These are phyloP conservation scores for Sclerotinia borealis DNA, from an alignment of 2,329 filamentous ascomycete genomes.

Conservation along the genomic window DNA sequence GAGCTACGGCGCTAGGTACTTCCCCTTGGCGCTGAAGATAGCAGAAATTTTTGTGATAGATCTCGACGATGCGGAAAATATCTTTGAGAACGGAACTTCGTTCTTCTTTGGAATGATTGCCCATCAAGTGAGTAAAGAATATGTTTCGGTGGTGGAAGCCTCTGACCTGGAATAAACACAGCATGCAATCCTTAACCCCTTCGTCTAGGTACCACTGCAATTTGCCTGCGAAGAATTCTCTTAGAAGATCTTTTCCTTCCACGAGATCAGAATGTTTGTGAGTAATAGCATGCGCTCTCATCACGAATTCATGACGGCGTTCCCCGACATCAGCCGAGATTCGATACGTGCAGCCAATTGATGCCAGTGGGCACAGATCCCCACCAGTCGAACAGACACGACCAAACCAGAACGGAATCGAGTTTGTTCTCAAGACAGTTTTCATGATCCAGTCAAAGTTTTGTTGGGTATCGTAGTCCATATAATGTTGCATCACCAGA, in stretches of 20 bases:
- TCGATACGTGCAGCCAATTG: background rate
- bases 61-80: rapidly evolving
- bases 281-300: background rate
- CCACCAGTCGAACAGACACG: background rate
- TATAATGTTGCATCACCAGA: background rate
- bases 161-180: background rate
- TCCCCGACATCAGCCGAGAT: background rate
- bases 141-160: background rate
- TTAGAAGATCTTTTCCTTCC: rapidly evolving
- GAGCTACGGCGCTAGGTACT: background rate
- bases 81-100: background rate
- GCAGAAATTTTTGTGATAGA: background rate
- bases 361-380: background rate
- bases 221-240: rapidly evolving
- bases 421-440: rapidly evolving
- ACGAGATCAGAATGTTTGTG: background rate
- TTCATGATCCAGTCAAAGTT: background rate
- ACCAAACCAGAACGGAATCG: background rate
- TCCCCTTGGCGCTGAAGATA: rapidly evolving
- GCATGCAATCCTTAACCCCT: background rate
- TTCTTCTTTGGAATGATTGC: background rate
- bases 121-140: background rate
- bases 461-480: rapidly evolving
- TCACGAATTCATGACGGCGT: rapidly evolving
- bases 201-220: rapidly evolving